These are phyloP conservation scores for Russula sp. DNA, from an alignment of 768 basidiomycete species.

Conservation along the genomic window DNA sequence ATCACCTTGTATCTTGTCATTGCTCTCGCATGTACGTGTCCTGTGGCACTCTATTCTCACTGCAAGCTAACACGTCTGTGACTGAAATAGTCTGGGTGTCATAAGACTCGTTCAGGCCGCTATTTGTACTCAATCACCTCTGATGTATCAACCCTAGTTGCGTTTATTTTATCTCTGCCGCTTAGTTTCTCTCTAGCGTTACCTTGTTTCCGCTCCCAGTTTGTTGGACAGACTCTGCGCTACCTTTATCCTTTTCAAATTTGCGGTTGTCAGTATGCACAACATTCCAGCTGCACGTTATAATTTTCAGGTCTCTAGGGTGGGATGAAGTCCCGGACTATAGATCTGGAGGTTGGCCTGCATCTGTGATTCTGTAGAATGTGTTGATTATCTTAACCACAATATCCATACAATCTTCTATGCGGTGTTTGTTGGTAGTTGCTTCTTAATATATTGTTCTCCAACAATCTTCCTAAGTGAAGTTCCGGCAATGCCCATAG, in stretches of 20 bases:
- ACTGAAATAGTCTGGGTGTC: conserved; percentile 38
- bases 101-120: conserved; percentile 22
- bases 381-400: background rate
- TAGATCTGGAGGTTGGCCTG: background rate
- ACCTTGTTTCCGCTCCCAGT: background rate
- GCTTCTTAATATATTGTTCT: background rate
- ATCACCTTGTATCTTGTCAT: conserved; percentile 73
- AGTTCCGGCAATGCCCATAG: background rate
- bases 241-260: background rate
- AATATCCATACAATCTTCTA: background rate
- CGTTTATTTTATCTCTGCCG: background rate
- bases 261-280: background rate
- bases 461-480: background rate
- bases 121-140: background rate
- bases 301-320: background rate
- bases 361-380: background rate
- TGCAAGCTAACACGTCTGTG: conserved; percentile 1
- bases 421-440: background rate
- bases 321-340: background rate
- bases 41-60: background rate
- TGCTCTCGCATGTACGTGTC: conserved; percentile 62
- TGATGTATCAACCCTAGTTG: background rate
- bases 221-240: background rate
- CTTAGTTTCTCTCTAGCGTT: background rate
- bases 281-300: background rate